Base-by-base conservation (phyloP, 352 stramenopile species). In the Phytophthora ramorum region DNA sequence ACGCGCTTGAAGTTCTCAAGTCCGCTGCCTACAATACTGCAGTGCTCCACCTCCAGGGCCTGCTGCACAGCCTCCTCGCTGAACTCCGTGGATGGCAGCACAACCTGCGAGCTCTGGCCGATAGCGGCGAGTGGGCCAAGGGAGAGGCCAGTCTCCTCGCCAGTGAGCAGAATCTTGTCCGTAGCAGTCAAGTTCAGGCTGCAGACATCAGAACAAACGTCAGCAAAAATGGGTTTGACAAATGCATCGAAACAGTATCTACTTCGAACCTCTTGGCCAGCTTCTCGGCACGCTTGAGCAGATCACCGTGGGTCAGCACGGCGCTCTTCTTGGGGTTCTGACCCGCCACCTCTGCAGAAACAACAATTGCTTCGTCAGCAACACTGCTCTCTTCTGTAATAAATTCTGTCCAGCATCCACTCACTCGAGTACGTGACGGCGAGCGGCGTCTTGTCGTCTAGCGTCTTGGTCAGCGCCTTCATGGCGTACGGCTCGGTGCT, bases 161-260 rank as follows among this genome's bases (percentile, higher is more conserved):
- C 85, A 2, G 86, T 93, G 40, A 95, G 63, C 32, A 88, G 71
- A 54, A 96, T 85, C 78, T 95, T 96, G 85, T 96, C 89, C 35
- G 76, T 78, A 14, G 84, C 73, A 24, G 74, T 87, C 67, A 96
- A 58, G 49, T 86, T 78, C 43, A 96, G 59, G 22, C 85, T 93
- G 59, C n/a, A 66, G 7, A 38, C 41, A 55, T 30, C 13, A 48
- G 51, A 48, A 61, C 10, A 46, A 51, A 44, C 45, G n/a, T 50
- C 5, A 46, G 28, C 1, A 35, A 52, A 43, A 26, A n/a, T n/a
- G n/a, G n/a, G n/a, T n/a, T n/a, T n/a, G n/a, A n/a, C n/a, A n/a
- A n/a, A n/a, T n/a, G 62, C 2, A 7, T 19, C 3, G 12, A 47
- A 20, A 22, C n/a, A 46, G 16, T 12, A n/a, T 20, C 43, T 45